Conservation (phyloP, 495 filamentous ascomycete species). For the Cenococcum geophilum region DNA sequence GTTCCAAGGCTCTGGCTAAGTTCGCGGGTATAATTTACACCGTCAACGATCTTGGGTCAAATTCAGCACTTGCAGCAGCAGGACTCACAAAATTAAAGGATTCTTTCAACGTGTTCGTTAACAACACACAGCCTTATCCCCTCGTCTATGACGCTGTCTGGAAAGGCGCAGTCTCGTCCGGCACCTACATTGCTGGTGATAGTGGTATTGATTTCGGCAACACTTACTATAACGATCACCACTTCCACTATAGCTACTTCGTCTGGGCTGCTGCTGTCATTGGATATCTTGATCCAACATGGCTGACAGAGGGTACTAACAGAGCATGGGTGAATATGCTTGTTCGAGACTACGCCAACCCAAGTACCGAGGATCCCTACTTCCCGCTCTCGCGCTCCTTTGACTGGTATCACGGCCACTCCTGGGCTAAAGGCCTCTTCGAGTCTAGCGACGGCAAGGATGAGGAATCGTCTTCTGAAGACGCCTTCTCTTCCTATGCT, state of each 20-base stretch:
- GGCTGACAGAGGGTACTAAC: slow-evolving; percentile 58
- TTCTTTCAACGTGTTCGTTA: slow-evolving; percentile 67
- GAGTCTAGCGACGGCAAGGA: slow-evolving; percentile 88
- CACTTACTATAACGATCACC: slow-evolving; percentile 84
- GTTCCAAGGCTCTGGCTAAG: slow-evolving; percentile 66
- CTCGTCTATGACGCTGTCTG: slow-evolving; percentile 61
- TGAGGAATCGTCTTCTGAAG: slow-evolving; percentile 86
- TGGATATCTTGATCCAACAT: slow-evolving; percentile 68
- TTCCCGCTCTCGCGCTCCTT: slow-evolving; percentile 86
- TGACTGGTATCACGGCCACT: slow-evolving; percentile 94
- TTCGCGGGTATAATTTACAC: slow-evolving; percentile 71
- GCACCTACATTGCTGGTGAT: slow-evolving; percentile 69
- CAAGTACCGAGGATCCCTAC: slow-evolving; percentile 58
- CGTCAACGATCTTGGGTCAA: slow-evolving; percentile 57
- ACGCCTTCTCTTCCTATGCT: slow-evolving; percentile 73
- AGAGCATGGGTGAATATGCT: slow-evolving; percentile 70
- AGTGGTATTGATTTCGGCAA: slow-evolving; percentile 46
- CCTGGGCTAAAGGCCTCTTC: slow-evolving; percentile 93
- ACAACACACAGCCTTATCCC: slow-evolving; percentile 70
- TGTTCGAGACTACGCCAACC: slow-evolving; percentile 59
- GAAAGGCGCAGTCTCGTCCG: slow-evolving; percentile 80
- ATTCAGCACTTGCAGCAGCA: slow-evolving; percentile 52
- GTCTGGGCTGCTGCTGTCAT: slow-evolving; percentile 84
- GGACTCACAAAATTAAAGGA: slow-evolving; percentile 64
- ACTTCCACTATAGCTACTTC: slow-evolving; percentile 91